Evolutionary conservation across 371 early-diverging fungal species (phyloP).

Genomic region (Choanephora cucurbitarum): DNA sequence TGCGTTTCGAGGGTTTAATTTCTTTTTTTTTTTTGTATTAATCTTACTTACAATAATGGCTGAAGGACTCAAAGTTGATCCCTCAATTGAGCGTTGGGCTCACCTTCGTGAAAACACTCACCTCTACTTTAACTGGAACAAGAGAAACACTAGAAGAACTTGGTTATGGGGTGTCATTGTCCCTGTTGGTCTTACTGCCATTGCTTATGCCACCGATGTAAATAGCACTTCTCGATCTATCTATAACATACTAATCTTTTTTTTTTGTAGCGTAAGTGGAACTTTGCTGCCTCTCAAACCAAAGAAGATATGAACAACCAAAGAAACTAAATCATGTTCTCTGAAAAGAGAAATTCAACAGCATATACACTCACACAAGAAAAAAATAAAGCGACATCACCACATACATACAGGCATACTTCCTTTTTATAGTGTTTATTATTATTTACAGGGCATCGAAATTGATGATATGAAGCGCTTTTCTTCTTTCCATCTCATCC

Average conservation of each 20-base stretch:
- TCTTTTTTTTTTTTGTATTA: constrained; percentile 8
- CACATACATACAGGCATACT: too few relatives aligned
- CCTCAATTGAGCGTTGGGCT: constrained; percentile 69
- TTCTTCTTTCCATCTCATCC: constrained; percentile 73
- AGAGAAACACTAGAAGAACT: constrained; percentile 49
- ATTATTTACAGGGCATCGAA: constrained; percentile 89
- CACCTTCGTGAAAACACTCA: constrained; percentile 66
- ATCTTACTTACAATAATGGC: constrained; percentile 26
- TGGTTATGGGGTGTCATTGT: constrained; percentile 53
- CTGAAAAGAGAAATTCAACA: background rate
- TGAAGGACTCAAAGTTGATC: constrained; percentile 54
- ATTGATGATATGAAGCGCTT: constrained; percentile 82
- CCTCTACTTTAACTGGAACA: constrained; percentile 56
- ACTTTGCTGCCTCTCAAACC: constrained; percentile 52
- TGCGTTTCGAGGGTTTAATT: background rate
- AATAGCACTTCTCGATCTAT: constrained; percentile 9
- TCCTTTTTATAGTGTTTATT: too few relatives aligned
- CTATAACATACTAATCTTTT: background rate
- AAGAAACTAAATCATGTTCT: background rate
- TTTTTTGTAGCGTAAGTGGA: constrained; percentile 42
- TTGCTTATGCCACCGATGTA: constrained; percentile 57
- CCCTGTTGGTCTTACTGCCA: constrained; percentile 54
- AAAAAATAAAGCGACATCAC: too few relatives aligned
- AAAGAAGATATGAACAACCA: constrained; percentile 31
- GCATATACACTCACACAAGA: too few relatives aligned